These are phyloP conservation scores for Sanghuangporus weigelae DNA, from an alignment of 1,284 basidiomycete species.

Conservation along the genomic window DNA sequence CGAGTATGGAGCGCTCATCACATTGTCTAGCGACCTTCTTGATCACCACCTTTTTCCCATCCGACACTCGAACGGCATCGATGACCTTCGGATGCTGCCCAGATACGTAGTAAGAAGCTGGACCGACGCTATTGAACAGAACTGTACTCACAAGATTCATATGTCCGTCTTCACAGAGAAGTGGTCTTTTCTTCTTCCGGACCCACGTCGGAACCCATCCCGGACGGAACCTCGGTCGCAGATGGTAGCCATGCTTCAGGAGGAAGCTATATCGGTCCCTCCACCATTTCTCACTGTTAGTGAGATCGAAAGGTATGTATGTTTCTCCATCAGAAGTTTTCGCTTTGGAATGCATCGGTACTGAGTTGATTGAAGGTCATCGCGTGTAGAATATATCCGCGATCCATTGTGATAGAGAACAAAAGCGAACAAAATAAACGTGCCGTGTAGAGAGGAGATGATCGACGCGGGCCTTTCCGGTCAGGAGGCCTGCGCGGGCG, in stretches of 20 bases:
- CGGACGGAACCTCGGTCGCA: conserved; percentile 24
- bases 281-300: conserved; percentile 21
- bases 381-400: no score
- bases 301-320: background rate
- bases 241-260: conserved; percentile 22
- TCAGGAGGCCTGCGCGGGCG: no score
- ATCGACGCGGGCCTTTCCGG: no score
- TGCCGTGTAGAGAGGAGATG: no score
- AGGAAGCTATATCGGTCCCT: conserved; percentile 21
- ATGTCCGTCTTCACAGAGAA: conserved; percentile 22
- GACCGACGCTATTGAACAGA: background rate
- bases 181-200: conserved; percentile 12
- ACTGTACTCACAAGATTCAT: conserved; percentile 23
- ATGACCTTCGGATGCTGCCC: background rate
- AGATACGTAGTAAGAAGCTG: background rate
- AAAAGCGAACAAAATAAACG: no score
- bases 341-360: no score
- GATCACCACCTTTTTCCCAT: background rate
- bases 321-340: no score
- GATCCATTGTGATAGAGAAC: no score
- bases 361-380: no score
- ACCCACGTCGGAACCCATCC: conserved; percentile 28
- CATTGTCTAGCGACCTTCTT: background rate
- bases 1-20: conserved; percentile 21
- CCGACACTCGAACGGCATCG: background rate